These are phyloP conservation scores for Aegle marmelos DNA, from an alignment of 345 rosid species.

Conservation along the genomic window DNA sequence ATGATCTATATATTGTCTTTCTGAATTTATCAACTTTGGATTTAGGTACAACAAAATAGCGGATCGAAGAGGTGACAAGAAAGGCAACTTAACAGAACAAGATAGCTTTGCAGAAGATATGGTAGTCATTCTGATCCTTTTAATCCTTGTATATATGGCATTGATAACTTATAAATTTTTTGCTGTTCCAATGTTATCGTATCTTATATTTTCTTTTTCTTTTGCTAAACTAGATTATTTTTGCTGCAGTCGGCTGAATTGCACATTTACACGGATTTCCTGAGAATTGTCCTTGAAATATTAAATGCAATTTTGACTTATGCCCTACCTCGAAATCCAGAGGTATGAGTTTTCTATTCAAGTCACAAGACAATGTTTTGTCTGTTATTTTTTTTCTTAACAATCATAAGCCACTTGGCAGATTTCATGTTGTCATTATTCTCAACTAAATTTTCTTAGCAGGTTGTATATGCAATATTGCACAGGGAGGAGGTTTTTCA, in stretches of 20 bases:
- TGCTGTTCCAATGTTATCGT: not conserved
- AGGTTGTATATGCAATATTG: constrained; percentile 94
- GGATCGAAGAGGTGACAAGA: constrained; percentile 62
- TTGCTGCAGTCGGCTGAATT: constrained; percentile 77
- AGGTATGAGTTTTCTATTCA: constrained; percentile 42
- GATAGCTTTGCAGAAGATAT: constrained; percentile 64
- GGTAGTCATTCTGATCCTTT: constrained; percentile 38
- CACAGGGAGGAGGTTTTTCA: constrained; percentile 96
- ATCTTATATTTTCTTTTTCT: constrained; percentile 11
- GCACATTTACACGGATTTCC: constrained; percentile 92
- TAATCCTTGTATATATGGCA: constrained; percentile 14
- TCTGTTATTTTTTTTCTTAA: not conserved
- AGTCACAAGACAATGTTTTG: not conserved
- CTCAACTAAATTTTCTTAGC: constrained; percentile 17
- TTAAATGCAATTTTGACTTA: constrained; percentile 91
- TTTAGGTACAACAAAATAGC: constrained; percentile 87
- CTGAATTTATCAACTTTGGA: constrained; percentile 17
- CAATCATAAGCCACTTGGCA: not conserved
- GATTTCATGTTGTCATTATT: not conserved
- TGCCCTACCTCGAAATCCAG: constrained; percentile 93
- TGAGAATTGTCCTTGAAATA: constrained; percentile 95
- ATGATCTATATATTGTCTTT: constrained; percentile 1
- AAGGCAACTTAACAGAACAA: constrained; percentile 44
- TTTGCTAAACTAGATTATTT: constrained; percentile 13
- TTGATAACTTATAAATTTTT: constrained; percentile 3